A percentile compares a stretch with the other conserved stretches of the same genome.
Evolutionary conservation across 305 asterid genomes (phyloP).

Genomic region (Fraxinus greggii): DNA sequence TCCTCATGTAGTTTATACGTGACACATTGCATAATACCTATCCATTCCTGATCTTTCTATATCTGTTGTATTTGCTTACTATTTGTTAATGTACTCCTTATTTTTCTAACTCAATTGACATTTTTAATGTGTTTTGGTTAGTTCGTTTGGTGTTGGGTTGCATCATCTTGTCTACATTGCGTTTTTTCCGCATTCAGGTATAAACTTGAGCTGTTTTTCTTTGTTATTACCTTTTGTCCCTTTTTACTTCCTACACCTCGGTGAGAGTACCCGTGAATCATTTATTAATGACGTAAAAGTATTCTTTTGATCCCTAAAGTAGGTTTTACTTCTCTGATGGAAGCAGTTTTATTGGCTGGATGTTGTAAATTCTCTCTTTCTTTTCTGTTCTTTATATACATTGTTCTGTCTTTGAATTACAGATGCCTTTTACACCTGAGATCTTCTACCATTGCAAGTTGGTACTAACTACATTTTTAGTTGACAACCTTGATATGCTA

Average conservation of each 20-base stretch:
- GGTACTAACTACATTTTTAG: not conserved
- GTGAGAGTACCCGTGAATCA: conserved; percentile 1
- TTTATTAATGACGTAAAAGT: conserved; percentile 4
- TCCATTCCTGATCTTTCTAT: conserved; percentile 11
- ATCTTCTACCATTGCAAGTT: not conserved
- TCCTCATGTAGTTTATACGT: not conserved
- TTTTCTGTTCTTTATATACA: not conserved
- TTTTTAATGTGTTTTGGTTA: conserved; percentile 33
- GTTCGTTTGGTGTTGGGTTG: conserved; percentile 84
- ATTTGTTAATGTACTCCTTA: conserved; percentile 9
- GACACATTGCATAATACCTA: conserved; percentile 11
- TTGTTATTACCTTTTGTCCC: conserved; percentile 8
- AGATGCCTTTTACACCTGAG: not conserved
- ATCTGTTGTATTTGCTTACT: conserved; percentile 1
- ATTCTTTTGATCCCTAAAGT: not conserved
- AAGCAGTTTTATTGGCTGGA: not conserved
- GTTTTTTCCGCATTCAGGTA: conserved; percentile 83
- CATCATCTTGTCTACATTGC: conserved; percentile 61
- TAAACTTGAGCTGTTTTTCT: conserved; percentile 16
- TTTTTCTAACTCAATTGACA: conserved; percentile 16
- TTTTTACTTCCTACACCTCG: conserved; percentile 2
- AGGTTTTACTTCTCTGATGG: not conserved
- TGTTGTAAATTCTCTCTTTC: not conserved
- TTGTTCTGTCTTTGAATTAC: not conserved
- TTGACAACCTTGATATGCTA: not conserved